These are phyloP conservation scores for Coemansia sp. DNA, from an alignment of 192 early-diverging fungal genomes.

Conservation along the genomic window DNA sequence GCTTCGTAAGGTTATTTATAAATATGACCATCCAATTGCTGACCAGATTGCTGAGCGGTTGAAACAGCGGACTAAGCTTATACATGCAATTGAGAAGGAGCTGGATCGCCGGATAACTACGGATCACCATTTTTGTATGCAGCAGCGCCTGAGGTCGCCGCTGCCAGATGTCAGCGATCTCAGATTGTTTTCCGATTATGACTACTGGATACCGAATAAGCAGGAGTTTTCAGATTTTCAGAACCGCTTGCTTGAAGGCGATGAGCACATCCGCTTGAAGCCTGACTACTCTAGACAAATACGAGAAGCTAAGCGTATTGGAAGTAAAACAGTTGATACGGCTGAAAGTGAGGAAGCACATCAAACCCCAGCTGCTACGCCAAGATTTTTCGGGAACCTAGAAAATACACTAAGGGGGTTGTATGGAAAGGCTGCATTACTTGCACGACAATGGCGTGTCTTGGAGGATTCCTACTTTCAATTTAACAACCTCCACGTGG, in stretches of 20 bases:
- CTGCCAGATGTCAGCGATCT: slow-evolving; percentile 3
- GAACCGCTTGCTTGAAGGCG: background rate
- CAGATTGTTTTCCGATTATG: slow-evolving; percentile 15
- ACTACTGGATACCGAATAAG: slow-evolving; percentile 28
- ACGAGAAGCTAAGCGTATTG: background rate
- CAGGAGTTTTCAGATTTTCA: background rate
- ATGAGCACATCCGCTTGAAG: background rate
- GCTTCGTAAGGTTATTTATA: background rate
- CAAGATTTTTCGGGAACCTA: background rate
- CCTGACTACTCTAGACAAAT: background rate
- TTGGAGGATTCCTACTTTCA: slow-evolving; percentile 38
- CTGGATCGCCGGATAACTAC: slow-evolving; percentile 15
- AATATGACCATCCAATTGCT: background rate
- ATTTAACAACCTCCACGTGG: slow-evolving; percentile 48
- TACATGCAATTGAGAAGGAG: slow-evolving; percentile 26
- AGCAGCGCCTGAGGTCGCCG: slow-evolving; percentile 6
- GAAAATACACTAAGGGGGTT: background rate
- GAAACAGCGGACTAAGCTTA: slow-evolving; percentile 10
- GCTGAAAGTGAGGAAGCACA: background rate
- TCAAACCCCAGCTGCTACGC: background rate
- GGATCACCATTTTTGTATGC: slow-evolving; percentile 19
- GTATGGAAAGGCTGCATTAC: slow-evolving; percentile 22
- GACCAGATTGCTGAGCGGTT: slow-evolving; percentile 1
- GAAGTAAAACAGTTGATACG: background rate
- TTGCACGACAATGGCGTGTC: slow-evolving; percentile 28